These are phyloP conservation scores for Colletotrichum liriopes DNA, from an alignment of 2,329 filamentous ascomycete genomes.

Conservation along the genomic window DNA sequence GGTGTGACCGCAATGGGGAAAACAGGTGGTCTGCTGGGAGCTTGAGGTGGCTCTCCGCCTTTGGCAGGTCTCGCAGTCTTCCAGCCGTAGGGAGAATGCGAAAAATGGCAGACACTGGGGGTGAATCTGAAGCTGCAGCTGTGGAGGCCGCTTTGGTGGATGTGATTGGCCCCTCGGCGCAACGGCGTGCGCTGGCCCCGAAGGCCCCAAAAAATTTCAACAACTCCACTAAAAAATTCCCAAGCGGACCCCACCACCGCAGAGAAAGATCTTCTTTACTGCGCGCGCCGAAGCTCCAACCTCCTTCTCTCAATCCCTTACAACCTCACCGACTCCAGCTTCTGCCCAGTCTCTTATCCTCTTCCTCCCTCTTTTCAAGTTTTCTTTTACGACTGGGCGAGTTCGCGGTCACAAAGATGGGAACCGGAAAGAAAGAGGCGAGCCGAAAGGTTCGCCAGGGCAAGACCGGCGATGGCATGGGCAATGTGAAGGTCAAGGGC, in stretches of 20 bases:
- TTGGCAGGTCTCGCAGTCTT: not conserved
- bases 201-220: slow-evolving; percentile 41
- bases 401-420: slow-evolving; percentile 70
- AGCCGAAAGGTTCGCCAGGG: slow-evolving; percentile 87
- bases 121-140: slow-evolving; percentile 2
- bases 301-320: slow-evolving; percentile 43
- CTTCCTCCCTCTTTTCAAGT: slow-evolving; percentile 14
- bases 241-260: slow-evolving; percentile 33
- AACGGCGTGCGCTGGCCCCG: slow-evolving; percentile 32
- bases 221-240: slow-evolving; percentile 42
- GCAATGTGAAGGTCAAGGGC: slow-evolving; percentile 93
- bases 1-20: not conserved
- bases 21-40: not conserved
- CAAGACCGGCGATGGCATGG: slow-evolving; percentile 88
- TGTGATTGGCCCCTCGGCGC: slow-evolving; percentile 39
- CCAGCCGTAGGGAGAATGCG: not conserved
- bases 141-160: not conserved
- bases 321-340: slow-evolving; percentile 34
- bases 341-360: slow-evolving; percentile 29
- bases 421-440: slow-evolving; percentile 92
- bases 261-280: slow-evolving; percentile 40
- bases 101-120: not conserved
- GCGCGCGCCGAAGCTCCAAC: slow-evolving; percentile 31
- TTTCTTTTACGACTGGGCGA: slow-evolving; percentile 43
- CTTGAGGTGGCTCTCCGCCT: not conserved